A percentile compares a stretch with the other conserved stretches of the same genome.
Conservation (phyloP, 2,329 filamentous ascomycete species). For the Epichloe gansuensis region DNA sequence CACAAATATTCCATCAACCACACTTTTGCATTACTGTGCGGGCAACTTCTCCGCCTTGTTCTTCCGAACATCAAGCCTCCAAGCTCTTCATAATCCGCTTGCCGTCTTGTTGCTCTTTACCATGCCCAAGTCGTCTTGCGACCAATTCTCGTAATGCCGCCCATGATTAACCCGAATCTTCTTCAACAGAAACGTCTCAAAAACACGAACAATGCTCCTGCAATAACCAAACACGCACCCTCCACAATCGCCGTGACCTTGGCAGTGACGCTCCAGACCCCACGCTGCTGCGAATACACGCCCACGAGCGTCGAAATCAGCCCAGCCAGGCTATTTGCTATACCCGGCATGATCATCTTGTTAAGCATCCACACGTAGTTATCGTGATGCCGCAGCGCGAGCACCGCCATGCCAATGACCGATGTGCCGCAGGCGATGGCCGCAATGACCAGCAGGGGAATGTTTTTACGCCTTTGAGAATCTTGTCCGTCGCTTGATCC, state of each 20-base stretch:
- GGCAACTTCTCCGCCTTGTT: neutral
- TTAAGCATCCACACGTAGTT: constrained; percentile 45
- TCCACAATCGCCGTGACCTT: constrained; percentile 24
- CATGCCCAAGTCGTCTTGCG: neutral
- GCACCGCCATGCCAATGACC: constrained; percentile 23
- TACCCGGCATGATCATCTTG: constrained; percentile 32
- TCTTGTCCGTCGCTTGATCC: constrained; percentile 10
- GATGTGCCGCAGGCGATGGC: constrained; percentile 28
- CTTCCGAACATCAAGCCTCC: neutral
- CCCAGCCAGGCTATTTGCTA: constrained; percentile 36
- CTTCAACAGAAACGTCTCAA: constrained; percentile 19
- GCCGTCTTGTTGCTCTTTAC: neutral
- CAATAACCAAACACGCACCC: constrained; percentile 15
- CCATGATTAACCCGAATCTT: constrained; percentile 19
- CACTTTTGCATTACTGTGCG: neutral
- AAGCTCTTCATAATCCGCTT: neutral
- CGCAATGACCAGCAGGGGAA: constrained; percentile 31
- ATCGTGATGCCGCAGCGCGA: constrained; percentile 30
- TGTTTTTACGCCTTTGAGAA: constrained; percentile 18
- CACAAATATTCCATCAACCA: neutral
- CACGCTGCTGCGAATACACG: constrained; percentile 35
- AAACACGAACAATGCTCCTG: constrained; percentile 18
- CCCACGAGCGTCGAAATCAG: constrained; percentile 36
- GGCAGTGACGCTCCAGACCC: constrained; percentile 32
- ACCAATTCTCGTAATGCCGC: constrained; percentile 12